Conservation (phyloP, 2,329 filamentous ascomycete genomes). For the Plenodomus tracheiphilus region DNA sequence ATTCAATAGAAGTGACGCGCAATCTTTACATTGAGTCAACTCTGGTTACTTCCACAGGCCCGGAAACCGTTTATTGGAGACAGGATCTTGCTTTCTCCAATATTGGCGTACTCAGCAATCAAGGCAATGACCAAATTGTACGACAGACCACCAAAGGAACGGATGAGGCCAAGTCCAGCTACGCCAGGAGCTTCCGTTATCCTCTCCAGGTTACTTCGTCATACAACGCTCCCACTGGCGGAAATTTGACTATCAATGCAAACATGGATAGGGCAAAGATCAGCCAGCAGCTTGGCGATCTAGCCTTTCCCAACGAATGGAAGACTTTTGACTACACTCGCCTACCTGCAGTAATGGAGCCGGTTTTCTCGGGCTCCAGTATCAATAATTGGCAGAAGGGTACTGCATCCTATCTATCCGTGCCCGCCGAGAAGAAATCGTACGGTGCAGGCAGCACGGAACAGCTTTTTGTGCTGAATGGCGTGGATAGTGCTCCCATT, state of each 20-base stretch:
- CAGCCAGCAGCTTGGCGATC: conserved; percentile 49
- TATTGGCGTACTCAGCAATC: conserved; percentile 57
- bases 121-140: conserved; percentile 59
- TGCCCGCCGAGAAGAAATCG: conserved; percentile 51
- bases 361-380: conserved; percentile 43
- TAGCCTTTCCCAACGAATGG: conserved; percentile 63
- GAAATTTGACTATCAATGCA: conserved; percentile 52
- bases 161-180: conserved; percentile 45
- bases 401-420: conserved; percentile 58
- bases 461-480: conserved; percentile 61
- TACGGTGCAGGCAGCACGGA: conserved; percentile 60
- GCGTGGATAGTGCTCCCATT: conserved; percentile 36
- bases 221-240: conserved; percentile 47
- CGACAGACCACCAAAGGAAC: conserved; percentile 56
- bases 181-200: conserved; percentile 57
- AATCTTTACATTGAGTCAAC: conserved; percentile 57
- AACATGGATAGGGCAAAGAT: conserved; percentile 55
- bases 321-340: conserved; percentile 57
- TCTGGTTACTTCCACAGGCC: conserved; percentile 54
- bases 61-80: conserved; percentile 55
- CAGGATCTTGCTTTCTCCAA: conserved; percentile 63
- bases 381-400: conserved; percentile 61
- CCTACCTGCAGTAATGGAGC: conserved; percentile 11
- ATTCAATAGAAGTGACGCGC: conserved; percentile 61
- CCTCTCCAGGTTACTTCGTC: conserved; percentile 63